Conservation (phyloP, 331 rosid species). For the Arachis monticola region DNA sequence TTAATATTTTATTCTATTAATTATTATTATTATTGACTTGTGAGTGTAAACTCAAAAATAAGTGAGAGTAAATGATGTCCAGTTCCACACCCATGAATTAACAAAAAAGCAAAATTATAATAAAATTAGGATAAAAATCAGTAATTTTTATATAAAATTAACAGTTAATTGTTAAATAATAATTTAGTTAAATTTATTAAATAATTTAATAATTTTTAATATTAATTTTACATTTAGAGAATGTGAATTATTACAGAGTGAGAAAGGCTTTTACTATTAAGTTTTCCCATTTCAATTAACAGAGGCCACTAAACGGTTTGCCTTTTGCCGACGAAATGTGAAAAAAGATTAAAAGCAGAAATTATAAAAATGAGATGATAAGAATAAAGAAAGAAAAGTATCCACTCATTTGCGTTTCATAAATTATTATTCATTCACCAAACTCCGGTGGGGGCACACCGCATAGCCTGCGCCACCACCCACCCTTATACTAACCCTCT, state of each 20-base stretch:
- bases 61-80: slow-evolving; percentile 40
- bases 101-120: neutral
- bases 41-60: slow-evolving; percentile 10
- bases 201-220: too few species aligned
- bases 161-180: too few species aligned
- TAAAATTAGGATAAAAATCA: neutral
- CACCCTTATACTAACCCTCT: slow-evolving; percentile 25
- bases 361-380: neutral
- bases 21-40: neutral
- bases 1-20: too few species aligned
- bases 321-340: slow-evolving; percentile 33
- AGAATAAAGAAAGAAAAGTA: neutral
- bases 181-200: too few species aligned
- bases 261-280: neutral
- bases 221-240: too few species aligned
- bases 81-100: neutral
- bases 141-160: too few species aligned
- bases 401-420: neutral
- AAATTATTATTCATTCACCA: slow-evolving; percentile 32
- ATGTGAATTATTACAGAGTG: too few species aligned
- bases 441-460: slow-evolving; percentile 49
- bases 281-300: slow-evolving; percentile 14
- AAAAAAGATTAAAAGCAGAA: neutral
- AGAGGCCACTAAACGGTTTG: neutral
- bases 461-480: slow-evolving; percentile 56